A percentile compares a stretch with the other conserved stretches of the same genome.
Conservation (phyloP, 495 filamentous ascomycete species). For the Monascus purpureus region DNA sequence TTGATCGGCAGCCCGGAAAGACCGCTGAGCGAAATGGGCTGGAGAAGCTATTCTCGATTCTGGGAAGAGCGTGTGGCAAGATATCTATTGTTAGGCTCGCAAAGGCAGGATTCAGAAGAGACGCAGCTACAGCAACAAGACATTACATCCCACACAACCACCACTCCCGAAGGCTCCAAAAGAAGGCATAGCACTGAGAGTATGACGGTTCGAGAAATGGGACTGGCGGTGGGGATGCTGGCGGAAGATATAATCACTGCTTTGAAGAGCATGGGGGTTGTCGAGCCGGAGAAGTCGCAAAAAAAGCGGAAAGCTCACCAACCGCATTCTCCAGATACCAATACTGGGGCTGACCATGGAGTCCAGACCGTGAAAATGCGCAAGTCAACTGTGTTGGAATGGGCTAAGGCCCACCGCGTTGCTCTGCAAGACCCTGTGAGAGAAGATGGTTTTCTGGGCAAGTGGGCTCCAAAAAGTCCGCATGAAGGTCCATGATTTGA, state of each 20-base stretch:
- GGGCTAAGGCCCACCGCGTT: conserved; percentile 24
- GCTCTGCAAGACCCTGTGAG: conserved; percentile 32
- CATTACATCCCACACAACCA: not conserved
- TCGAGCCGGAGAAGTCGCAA: conserved; percentile 41
- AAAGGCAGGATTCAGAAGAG: conserved; percentile 12
- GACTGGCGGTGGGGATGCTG: conserved; percentile 59
- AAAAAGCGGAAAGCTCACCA: conserved; percentile 24
- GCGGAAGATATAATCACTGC: conserved; percentile 72
- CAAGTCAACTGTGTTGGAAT: conserved; percentile 34
- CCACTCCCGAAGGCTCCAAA: conserved; percentile 15
- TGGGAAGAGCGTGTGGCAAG: conserved; percentile 73
- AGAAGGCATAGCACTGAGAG: conserved; percentile 21
- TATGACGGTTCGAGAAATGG: conserved; percentile 42
- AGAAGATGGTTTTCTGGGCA: conserved; percentile 32
- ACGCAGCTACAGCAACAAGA: conserved; percentile 13
- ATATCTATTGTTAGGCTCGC: conserved; percentile 34
- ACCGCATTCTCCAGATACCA: conserved; percentile 2
- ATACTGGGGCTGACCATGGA: conserved; percentile 17
- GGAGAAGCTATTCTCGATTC: conserved; percentile 63
- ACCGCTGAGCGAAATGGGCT: conserved; percentile 72
- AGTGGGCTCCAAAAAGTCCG: conserved; percentile 10
- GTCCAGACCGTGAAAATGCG: conserved; percentile 21
- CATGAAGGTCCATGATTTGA: conserved; percentile 4
- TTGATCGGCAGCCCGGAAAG: conserved; percentile 88
- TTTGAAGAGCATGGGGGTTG: conserved; percentile 61